Conservation (phyloP, 73 alveolate genomes). For the Symbiodinium pilosum region DNA sequence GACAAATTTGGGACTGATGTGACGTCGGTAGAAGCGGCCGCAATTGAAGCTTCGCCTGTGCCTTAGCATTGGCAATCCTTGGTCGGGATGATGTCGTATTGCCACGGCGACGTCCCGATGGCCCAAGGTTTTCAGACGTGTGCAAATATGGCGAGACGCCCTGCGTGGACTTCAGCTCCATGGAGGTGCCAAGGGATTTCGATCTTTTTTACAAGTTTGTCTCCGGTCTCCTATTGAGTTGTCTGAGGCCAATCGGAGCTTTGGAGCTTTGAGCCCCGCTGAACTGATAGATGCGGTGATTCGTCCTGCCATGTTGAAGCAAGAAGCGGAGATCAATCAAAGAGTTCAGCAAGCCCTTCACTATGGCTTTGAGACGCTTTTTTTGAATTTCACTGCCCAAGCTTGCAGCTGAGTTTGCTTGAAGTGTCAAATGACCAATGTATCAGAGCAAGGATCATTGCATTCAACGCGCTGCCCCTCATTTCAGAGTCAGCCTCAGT, state of each 20-base stretch:
- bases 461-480: conserved; percentile 65
- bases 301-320: conserved; percentile 86
- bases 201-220: background rate
- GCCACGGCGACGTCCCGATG: too few relatives aligned
- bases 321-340: conserved; percentile 61
- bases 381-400: background rate
- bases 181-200: background rate
- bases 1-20: conserved; percentile 66
- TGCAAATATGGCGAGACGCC: conserved; percentile 87
- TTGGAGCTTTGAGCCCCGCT: conserved; percentile 32
- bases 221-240: too few relatives aligned
- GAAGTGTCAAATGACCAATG: too few relatives aligned
- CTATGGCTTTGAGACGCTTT: conserved; percentile 53
- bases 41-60: conserved; percentile 59
- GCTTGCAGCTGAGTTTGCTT: too few relatives aligned
- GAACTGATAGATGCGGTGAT: conserved; percentile 48
- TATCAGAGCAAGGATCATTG: conserved; percentile 28
- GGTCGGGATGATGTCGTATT: too few relatives aligned
- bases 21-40: conserved; percentile 58
- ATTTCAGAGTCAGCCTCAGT: conserved; percentile 3
- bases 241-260: conserved; percentile 34
- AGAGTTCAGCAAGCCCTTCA: conserved; percentile 69
- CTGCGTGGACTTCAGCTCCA: conserved; percentile 48
- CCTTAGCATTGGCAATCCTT: background rate
- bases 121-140: conserved; percentile 78